Evolutionary conservation across 2,329 filamentous ascomycete species (phyloP).

Genomic region (Onygena corvina): DNA sequence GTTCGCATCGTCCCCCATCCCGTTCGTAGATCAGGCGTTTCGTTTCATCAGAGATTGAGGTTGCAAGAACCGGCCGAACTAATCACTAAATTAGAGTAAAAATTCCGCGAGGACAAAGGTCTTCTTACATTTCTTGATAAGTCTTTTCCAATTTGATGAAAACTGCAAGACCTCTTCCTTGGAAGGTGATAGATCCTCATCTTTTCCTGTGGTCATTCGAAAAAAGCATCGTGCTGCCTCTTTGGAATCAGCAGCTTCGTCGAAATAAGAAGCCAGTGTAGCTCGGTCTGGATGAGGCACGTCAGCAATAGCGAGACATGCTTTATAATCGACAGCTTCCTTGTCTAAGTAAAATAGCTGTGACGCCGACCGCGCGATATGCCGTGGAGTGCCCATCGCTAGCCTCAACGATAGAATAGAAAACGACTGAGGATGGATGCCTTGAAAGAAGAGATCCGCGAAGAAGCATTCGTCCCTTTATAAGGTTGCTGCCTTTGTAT

Average conservation of each 20-base stretch:
- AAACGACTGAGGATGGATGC: too few relatives aligned
- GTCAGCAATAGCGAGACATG: constrained; percentile 13
- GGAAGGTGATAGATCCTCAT: neutral
- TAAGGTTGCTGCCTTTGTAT: too few relatives aligned
- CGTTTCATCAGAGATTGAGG: constrained; percentile 7
- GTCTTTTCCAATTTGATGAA: constrained; percentile 12
- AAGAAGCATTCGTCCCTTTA: too few relatives aligned
- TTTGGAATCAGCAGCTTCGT: constrained; percentile 13
- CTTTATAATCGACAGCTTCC: constrained; percentile 13
- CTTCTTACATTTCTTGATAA: constrained; percentile 15
- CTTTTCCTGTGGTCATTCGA: neutral
- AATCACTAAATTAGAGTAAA: neutral
- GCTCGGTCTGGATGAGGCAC: constrained; percentile 16
- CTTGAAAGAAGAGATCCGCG: too few relatives aligned
- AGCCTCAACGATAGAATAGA: neutral
- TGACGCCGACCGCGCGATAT: constrained; percentile 16
- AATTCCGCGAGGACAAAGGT: neutral
- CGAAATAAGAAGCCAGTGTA: constrained; percentile 15
- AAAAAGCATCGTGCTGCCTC: constrained; percentile 15
- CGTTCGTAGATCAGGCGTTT: constrained; percentile 13
- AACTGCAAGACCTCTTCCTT: constrained; percentile 7
- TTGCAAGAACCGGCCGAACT: constrained; percentile 14
- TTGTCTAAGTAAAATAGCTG: constrained; percentile 16
- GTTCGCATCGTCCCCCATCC: constrained; percentile 16
- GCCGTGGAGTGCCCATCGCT: constrained; percentile 12